Base-by-base conservation (phyloP, 805 yeast species). In the Hyphopichia homilentoma region DNA sequence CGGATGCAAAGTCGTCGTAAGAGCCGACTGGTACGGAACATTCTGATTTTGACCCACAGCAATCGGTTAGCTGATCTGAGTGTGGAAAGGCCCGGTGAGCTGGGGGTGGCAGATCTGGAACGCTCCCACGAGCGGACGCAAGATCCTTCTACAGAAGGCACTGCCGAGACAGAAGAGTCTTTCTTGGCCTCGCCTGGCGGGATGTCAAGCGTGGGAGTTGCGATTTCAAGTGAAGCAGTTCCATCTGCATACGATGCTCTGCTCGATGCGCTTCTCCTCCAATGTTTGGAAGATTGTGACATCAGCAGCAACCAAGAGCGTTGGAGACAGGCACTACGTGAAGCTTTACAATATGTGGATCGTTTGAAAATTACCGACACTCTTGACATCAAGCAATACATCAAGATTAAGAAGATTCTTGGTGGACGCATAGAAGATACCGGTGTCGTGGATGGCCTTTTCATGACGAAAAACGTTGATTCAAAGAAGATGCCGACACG, bases 301-400 rank as follows among this genome's bases (percentile, higher is more conserved):
- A 61, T 84, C 3, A 59, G 59, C 3, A 56, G 47, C 6, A 43
- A 72, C 27, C 54, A 60, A 6, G 70, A 64, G 1, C 52, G 57
- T n/a, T 93, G 97, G 97, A 59, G 63, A 2, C 44, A 48, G 0
- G 67, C 72, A 1, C 52, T 90, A 5, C 57, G 68, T 8, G 62
- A 65, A 6, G 67, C 79, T 5, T 53, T 88, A 9, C 60, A 70
- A 17, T 65, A 70, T 22, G 73, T 85, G 2, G 77, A 81, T 24
- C 59, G 61, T 12, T 67, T 89, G 4, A 80, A 78, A 31, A 69
- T 75, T 18, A 83, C 86, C 4, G 90, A 83, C 40, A 80, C 81
- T 3, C 70, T 88, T 38, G 97, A 93, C 52, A 79, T 89, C 30
- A 72, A 90, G n/a, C 89, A 83, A 44, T 90, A 85, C 55, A 77